Conservation (phyloP, 257 asterid genomes). For the Mitragyna speciosa region DNA sequence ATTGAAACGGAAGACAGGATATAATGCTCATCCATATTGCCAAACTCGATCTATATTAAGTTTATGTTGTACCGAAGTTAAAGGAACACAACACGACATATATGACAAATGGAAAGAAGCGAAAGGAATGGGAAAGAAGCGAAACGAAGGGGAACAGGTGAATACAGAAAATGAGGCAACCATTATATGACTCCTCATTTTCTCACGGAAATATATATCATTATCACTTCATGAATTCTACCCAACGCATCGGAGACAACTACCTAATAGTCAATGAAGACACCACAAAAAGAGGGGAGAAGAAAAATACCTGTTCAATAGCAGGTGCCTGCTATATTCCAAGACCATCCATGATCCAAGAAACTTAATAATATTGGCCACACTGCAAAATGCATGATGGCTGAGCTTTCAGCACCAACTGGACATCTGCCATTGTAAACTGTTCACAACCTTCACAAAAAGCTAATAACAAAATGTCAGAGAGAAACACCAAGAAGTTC, state of each 20-base stretch:
- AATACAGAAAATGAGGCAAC: not conserved
- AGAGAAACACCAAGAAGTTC: not conserved
- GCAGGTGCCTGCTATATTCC: slow-evolving; percentile 81
- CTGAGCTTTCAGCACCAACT: slow-evolving; percentile 58
- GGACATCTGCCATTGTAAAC: slow-evolving; percentile 46
- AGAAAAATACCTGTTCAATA: slow-evolving; percentile 48
- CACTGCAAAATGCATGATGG: slow-evolving; percentile 55
- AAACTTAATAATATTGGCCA: slow-evolving; percentile 69
- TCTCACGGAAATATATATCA: too few species aligned
- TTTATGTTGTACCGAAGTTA: not conserved
- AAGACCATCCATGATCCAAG: slow-evolving; percentile 80
- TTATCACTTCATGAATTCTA: not conserved
- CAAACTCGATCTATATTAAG: not conserved
- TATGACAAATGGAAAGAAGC: not conserved
- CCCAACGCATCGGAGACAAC: not conserved
- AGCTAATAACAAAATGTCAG: not conserved
- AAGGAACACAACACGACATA: not conserved
- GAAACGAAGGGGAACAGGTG: not conserved
- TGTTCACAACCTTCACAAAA: slow-evolving; percentile 38
- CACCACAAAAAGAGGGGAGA: not conserved
- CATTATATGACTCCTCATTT: not conserved
- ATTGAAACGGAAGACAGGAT: not conserved
- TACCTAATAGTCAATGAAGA: not conserved
- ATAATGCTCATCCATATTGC: not conserved
- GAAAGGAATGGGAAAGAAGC: not conserved